Conservation (phyloP, 2,329 filamentous ascomycete genomes). For the Basipetospora chlamydospora region DNA sequence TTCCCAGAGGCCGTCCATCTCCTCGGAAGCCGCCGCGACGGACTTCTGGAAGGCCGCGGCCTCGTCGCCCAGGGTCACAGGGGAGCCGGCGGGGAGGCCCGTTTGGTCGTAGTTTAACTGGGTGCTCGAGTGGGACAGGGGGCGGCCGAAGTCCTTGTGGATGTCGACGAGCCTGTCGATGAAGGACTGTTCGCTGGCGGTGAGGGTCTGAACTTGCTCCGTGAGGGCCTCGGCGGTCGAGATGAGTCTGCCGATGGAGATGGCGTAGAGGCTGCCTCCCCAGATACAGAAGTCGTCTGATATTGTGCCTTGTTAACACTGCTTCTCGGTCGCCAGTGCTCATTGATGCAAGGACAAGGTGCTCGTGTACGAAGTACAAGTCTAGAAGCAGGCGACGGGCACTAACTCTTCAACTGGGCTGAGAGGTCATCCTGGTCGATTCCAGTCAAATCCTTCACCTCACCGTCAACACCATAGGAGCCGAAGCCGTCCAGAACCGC, state of each 20-base stretch:
- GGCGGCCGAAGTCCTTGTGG: conserved; percentile 1
- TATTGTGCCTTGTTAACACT: background rate
- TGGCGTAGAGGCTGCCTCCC: conserved; percentile 25
- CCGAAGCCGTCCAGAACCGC: background rate
- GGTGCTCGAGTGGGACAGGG: background rate
- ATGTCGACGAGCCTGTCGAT: conserved; percentile 2
- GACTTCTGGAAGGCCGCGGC: background rate
- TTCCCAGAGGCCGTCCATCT: conserved; percentile 2
- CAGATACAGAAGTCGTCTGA: conserved; percentile 20
- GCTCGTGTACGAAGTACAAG: too few relatives aligned
- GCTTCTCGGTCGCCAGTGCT: too few relatives aligned
- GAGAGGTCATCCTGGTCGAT: background rate
- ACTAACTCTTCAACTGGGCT: background rate
- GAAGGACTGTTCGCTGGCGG: conserved; percentile 3
- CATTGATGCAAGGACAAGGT: too few relatives aligned
- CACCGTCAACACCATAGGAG: background rate
- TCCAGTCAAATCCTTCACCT: too few relatives aligned
- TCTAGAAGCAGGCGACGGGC: too few relatives aligned
- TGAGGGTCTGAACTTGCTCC: conserved; percentile 1
- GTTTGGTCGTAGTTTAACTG: background rate
- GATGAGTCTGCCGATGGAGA: conserved; percentile 17
- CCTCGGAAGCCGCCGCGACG: background rate
- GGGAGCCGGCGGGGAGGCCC: background rate
- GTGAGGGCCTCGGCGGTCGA: conserved; percentile 1
- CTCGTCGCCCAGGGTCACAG: background rate